Percentiles rank a stretch among this genome's conserved stretches.
phyloP scores from a whole-genome alignment of 1,139 yeast genomes.

The Sugiyamaella castrensis region DNA sequence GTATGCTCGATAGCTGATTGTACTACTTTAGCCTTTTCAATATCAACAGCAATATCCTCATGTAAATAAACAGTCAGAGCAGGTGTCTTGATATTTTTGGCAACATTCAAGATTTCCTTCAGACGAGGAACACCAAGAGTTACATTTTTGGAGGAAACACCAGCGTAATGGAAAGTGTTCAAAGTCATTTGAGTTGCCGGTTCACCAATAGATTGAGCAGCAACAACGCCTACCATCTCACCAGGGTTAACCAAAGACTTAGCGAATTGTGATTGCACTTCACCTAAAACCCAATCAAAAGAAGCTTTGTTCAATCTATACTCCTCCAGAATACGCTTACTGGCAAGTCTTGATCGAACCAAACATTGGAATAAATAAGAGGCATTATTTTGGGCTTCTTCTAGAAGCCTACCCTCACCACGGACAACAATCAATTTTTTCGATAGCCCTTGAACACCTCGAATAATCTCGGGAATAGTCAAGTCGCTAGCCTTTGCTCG shows the following conservation, averaged over 20 bases:
- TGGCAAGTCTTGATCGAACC: constrained; percentile 85
- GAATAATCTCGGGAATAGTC: constrained; percentile 74
- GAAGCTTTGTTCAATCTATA: constrained; percentile 80
- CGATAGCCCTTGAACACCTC: constrained; percentile 68
- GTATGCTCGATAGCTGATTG: constrained; percentile 98
- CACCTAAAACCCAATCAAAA: constrained; percentile 94
- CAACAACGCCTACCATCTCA: constrained; percentile 99
- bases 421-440: constrained; percentile 71
- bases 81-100: constrained; percentile 98
- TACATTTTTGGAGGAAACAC: constrained; percentile 98
- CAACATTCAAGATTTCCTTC: constrained; percentile 97
- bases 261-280: constrained; percentile 88
- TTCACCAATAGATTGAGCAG: constrained; percentile 99
- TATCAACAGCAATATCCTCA: constrained; percentile 76
- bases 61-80: constrained; percentile 88
- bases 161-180: constrained; percentile 99
- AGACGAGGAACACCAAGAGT: constrained; percentile 99
- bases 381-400: constrained; percentile 92
- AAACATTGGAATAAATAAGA: constrained; percentile 86
- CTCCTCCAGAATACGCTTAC: constrained; percentile 89
- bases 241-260: constrained; percentile 96
- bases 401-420: constrained; percentile 68
- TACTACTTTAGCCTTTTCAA: constrained; percentile 89
- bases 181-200: constrained; percentile 99
- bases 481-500: constrained; percentile 87